Conservation (phyloP, 495 filamentous ascomycete genomes). For the Tuber indicum region DNA sequence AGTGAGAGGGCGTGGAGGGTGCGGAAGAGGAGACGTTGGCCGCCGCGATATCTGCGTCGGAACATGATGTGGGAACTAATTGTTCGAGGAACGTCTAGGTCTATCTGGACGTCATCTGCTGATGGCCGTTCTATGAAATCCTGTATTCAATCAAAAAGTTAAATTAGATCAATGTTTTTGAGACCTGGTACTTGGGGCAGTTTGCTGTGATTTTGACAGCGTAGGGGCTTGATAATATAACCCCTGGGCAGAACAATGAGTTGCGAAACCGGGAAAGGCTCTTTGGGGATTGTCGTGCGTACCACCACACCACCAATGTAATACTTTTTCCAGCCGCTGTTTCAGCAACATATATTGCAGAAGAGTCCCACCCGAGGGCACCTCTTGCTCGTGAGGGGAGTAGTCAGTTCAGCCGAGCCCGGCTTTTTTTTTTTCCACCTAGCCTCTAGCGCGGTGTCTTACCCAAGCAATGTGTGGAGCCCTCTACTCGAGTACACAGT, state of each 20-base stretch:
- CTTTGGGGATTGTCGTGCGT: not conserved
- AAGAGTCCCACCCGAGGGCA: not conserved
- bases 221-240: not conserved
- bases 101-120: slow-evolving; percentile 93
- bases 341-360: not conserved
- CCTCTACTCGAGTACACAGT: not conserved
- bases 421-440: not conserved
- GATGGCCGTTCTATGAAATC: slow-evolving; percentile 64
- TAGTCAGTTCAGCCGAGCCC: not conserved
- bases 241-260: not conserved
- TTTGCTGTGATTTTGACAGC: not conserved
- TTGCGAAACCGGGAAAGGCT: not conserved
- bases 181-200: not conserved
- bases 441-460: not conserved
- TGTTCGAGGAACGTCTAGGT: slow-evolving; percentile 92
- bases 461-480: not conserved
- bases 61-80: slow-evolving; percentile 99
- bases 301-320: not conserved
- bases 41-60: slow-evolving; percentile 77
- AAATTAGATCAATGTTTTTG: slow-evolving; percentile 4
- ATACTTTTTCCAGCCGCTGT: not conserved
- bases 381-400: not conserved
- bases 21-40: slow-evolving; percentile 85
- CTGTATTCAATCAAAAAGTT: slow-evolving; percentile 49
- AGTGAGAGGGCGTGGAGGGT: slow-evolving; percentile 86